phyloP scores from a whole-genome alignment of 495 filamentous ascomycete species.

The Acidomyces sp. region DNA sequence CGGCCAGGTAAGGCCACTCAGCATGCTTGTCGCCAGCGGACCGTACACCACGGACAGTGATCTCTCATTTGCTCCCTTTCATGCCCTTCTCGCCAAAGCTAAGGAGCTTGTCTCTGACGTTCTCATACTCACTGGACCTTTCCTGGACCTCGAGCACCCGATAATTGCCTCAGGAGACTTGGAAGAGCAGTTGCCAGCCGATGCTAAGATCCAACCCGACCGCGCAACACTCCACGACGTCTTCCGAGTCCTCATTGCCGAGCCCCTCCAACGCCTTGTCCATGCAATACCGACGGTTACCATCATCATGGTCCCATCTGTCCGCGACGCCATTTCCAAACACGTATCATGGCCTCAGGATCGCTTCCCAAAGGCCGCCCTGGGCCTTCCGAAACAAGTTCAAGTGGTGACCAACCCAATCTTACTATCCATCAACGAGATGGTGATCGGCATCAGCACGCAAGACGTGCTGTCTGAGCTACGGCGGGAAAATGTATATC shows the following conservation, averaged over 20 bases:
- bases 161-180: conserved; percentile 81
- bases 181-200: conserved; percentile 54
- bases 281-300: conserved; percentile 58
- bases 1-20: conserved; percentile 47
- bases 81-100: conserved; percentile 65
- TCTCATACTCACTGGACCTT: conserved; percentile 73
- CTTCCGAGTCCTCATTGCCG: conserved; percentile 66
- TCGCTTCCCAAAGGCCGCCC: conserved; percentile 51
- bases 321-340: conserved; percentile 69
- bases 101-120: conserved; percentile 61
- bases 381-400: conserved; percentile 62
- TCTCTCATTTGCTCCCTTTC: conserved; percentile 73
- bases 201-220: conserved; percentile 55
- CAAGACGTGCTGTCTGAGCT: conserved; percentile 77
- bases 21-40: conserved; percentile 63
- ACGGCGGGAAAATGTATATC: conserved; percentile 53
- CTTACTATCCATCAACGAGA: conserved; percentile 74
- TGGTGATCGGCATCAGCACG: conserved; percentile 60
- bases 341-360: conserved; percentile 92
- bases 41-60: conserved; percentile 89
- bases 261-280: conserved; percentile 50
- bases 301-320: conserved; percentile 70
- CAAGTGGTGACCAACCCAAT: conserved; percentile 78
- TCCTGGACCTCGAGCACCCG: conserved; percentile 83
- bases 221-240: conserved; percentile 65